phyloP scores from a whole-genome alignment of 805 yeast genomes.

The Isabelozyma gotoi region DNA sequence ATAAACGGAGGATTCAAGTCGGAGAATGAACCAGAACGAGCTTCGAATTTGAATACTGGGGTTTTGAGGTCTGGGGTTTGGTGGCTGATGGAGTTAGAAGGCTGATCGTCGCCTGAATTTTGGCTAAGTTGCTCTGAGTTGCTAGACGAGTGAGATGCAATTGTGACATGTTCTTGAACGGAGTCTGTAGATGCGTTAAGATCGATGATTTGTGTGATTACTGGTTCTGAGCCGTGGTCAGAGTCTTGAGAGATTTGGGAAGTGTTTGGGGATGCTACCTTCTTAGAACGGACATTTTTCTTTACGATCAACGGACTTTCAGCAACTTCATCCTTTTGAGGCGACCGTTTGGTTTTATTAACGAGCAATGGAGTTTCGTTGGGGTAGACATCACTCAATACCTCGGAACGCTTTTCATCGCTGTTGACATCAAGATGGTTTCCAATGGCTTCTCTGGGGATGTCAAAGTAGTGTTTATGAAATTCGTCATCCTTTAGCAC shows the following conservation, averaged over 20 bases:
- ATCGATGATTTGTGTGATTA: not conserved
- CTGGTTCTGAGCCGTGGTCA: not conserved
- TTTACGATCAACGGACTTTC: not conserved
- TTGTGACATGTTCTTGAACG: not conserved
- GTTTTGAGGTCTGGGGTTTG: not conserved
- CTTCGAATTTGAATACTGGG: not conserved
- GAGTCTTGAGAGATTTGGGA: not conserved
- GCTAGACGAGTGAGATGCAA: not conserved
- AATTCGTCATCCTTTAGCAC: conserved; percentile 14
- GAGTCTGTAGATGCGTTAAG: not conserved
- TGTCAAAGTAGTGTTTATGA: conserved; percentile 16
- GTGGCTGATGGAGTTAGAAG: no score
- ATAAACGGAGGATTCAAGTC: not conserved
- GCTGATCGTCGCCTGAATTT: no score
- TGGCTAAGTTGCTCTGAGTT: not conserved
- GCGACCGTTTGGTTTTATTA: conserved; percentile 21
- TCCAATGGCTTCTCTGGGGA: conserved; percentile 19
- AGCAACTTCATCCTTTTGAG: conserved; percentile 1
- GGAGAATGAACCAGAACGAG: no score
- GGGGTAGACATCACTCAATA: conserved; percentile 40
- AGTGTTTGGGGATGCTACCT: no score
- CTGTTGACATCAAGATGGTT: conserved; percentile 7
- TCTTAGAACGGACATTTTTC: no score
- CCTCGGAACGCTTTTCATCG: conserved; percentile 40
- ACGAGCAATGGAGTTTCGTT: conserved; percentile 34